These are phyloP conservation scores for Desmodesmus armatus DNA, from an alignment of 139 green algal genomes.

Conservation along the genomic window DNA sequence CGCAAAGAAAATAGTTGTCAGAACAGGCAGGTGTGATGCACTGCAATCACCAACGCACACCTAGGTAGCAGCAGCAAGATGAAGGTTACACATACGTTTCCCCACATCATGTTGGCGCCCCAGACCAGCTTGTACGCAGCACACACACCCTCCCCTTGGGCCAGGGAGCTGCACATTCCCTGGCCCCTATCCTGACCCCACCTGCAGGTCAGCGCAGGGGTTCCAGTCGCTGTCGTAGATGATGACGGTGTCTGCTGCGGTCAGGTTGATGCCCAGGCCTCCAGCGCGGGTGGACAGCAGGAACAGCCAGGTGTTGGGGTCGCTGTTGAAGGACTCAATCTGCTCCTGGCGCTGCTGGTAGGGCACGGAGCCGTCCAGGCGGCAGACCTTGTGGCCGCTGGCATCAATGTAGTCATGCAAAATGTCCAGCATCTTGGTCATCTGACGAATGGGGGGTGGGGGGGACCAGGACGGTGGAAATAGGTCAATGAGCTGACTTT, in stretches of 20 bases:
- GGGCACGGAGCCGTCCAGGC: conserved; percentile 92
- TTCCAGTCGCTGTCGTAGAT: conserved; percentile 98
- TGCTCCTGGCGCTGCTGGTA: conserved; percentile 75
- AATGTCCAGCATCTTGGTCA: conserved; percentile 99
- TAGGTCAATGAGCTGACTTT: no score
- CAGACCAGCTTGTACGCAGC: no score
- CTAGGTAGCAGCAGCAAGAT: no score
- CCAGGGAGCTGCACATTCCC: no score
- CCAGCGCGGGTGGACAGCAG: conserved; percentile 97
- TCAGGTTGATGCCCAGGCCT: conserved; percentile 97
- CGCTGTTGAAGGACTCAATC: conserved; percentile 88
- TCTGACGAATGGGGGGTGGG: conserved; percentile 67
- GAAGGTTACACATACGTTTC: no score
- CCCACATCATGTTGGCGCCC: no score
- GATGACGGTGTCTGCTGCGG: conserved; percentile 93
- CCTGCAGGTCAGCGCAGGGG: conserved; percentile 92
- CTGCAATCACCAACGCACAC: no score
- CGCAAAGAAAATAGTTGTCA: no score
- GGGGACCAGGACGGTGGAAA: no score
- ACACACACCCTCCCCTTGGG: no score
- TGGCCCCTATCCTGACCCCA: no score
- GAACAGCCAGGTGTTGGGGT: conserved; percentile 86
- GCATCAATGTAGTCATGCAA: conserved; percentile 93
- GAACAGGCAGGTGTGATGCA: no score
- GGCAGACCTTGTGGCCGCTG: conserved; percentile 74